Conservation (phyloP, 345 rosid species). For the Punica granatum region DNA sequence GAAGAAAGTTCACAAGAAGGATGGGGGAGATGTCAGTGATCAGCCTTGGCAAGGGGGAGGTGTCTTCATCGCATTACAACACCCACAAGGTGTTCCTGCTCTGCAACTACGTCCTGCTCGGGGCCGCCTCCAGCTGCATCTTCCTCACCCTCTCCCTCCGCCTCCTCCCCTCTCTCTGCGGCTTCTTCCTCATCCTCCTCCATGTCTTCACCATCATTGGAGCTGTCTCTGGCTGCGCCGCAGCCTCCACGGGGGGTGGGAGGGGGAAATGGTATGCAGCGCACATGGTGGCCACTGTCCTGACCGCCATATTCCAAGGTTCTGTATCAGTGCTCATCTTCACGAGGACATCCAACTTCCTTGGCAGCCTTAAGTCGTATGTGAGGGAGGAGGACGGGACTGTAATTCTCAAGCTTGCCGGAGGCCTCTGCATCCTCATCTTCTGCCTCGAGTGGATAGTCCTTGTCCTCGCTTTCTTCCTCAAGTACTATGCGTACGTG, state of each 20-base stretch:
- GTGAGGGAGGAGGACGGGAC: constrained; percentile 78
- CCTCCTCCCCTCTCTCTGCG: constrained; percentile 68
- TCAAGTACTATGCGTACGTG: constrained; percentile 62
- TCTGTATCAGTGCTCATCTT: constrained; percentile 76
- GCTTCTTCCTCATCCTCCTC: constrained; percentile 52
- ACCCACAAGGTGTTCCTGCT: constrained; percentile 72
- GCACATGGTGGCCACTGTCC: constrained; percentile 79
- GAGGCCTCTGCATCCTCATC: constrained; percentile 63
- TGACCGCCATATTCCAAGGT: constrained; percentile 87
- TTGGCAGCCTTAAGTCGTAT: constrained; percentile 60
- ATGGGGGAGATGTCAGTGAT: neutral
- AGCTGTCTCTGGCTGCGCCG: constrained; percentile 64
- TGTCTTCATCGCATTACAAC: constrained; percentile 21
- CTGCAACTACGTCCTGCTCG: constrained; percentile 82
- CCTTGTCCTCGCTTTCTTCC: constrained; percentile 78
- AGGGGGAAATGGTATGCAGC: constrained; percentile 58
- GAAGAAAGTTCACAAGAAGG: neutral
- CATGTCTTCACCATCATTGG: constrained; percentile 51
- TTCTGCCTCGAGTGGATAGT: constrained; percentile 89
- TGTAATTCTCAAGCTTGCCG: constrained; percentile 71
- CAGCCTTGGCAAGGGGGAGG: neutral
- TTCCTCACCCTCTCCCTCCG: constrained; percentile 90
- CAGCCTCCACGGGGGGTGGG: constrained; percentile 43
- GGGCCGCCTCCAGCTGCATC: constrained; percentile 83
- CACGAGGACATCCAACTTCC: constrained; percentile 56